A percentile compares a stretch with the other conserved stretches of the same genome.
These are phyloP conservation scores for Solanum stenotomum DNA, from an alignment of 257 asterid species.

Conservation along the genomic window DNA sequence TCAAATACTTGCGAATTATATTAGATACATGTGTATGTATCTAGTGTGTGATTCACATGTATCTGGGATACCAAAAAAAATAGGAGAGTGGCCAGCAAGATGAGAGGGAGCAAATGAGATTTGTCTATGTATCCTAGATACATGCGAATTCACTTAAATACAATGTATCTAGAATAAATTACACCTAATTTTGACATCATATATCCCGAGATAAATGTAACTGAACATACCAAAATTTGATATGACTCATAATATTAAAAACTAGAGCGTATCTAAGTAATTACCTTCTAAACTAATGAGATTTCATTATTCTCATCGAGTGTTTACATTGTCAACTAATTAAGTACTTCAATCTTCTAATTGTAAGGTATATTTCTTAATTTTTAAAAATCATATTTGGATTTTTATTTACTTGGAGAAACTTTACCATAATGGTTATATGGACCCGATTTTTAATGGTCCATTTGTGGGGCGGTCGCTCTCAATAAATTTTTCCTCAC, in stretches of 20 bases:
- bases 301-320: neutral
- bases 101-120: neutral
- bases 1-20: neutral
- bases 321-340: neutral
- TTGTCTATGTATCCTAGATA: neutral
- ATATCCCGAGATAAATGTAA: fast-evolving
- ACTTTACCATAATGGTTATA: neutral
- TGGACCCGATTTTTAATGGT: neutral
- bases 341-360: neutral
- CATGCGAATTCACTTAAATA: neutral
- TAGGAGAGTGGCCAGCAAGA: fast-evolving
- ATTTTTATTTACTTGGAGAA: neutral
- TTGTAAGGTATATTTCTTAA: neutral
- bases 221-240: no score
- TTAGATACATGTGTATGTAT: no score
- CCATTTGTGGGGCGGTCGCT: neutral
- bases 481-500: neutral
- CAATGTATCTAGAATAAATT: no score
- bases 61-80: neutral
- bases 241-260: no score
- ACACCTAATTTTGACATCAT: neutral
- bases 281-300: fast-evolving
- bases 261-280: no score
- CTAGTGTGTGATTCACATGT: no score
- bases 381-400: neutral